These are phyloP conservation scores for Baorangia bicolor DNA, from an alignment of 768 basidiomycete genomes.

Conservation along the genomic window DNA sequence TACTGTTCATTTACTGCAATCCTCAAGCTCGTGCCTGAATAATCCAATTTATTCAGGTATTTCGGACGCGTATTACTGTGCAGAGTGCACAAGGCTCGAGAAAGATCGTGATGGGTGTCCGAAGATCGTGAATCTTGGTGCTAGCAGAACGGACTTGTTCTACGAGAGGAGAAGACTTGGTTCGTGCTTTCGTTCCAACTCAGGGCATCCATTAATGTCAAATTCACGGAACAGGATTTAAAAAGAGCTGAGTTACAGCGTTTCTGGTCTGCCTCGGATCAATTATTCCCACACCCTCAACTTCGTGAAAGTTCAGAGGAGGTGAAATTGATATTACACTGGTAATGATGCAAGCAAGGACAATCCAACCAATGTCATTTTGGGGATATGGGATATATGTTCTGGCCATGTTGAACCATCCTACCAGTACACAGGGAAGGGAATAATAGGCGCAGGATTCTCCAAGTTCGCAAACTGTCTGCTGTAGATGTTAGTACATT, in stretches of 20 bases:
- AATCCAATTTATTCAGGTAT: conserved; percentile 59
- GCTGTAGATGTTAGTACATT: conserved; percentile 9
- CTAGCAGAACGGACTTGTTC: conserved; percentile 88
- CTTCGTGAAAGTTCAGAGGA: neutral
- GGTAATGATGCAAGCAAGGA: conserved; percentile 2
- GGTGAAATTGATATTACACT: neutral
- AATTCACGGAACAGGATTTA: conserved; percentile 23
- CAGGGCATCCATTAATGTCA: neutral
- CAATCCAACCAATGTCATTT: neutral
- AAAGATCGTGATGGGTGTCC: conserved; percentile 98
- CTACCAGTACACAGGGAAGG: conserved; percentile 58
- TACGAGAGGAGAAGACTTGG: conserved; percentile 87
- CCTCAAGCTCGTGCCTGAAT: neutral
- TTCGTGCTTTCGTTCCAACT: conserved; percentile 31
- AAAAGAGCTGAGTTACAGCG: conserved; percentile 29
- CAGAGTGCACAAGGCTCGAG: conserved; percentile 94
- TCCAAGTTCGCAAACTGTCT: conserved; percentile 61
- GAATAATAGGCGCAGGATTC: conserved; percentile 59
- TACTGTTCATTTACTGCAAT: conserved; percentile 34
- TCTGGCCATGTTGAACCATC: neutral
- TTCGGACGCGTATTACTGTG: conserved; percentile 98
- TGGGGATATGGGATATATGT: conserved; percentile 5
- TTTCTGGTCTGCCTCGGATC: neutral
- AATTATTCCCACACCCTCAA: neutral
- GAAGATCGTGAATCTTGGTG: conserved; percentile 97